Evolutionary conservation across 257 asterid species (phyloP), one percentile per base, ranked within the genome.

Genomic region (Rhazya stricta): DNA sequence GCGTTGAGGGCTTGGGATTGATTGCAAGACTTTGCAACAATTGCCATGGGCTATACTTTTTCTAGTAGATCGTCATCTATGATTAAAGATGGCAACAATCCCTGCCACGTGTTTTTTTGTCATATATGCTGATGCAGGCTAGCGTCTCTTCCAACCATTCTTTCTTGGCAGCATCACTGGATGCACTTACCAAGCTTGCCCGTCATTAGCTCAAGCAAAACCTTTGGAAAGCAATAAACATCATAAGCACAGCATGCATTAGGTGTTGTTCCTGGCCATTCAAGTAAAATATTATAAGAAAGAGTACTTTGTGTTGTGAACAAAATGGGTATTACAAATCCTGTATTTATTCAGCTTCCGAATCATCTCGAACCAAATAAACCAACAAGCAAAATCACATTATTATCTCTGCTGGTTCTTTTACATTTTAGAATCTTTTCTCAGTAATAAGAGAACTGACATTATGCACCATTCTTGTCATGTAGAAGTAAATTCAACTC

Each of bases 31-130:
- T 91, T 81, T 0, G 99, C 98, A 1, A 95, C 92, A 18, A 95
- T 85, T 0, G 99, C 98, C 98, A 95, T 91, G 56, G 99, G 98
- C 99, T 97, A 95, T 42, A 91, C 99, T 85, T 92, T 98, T 84
- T 95, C 99, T 2, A 95, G 83, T 29, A 95, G 90, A 77, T 95
- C 99, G 75, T 95, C 99, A 13, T 92, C 94, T 71, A 95, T 84
- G 61, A 95, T 84, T 70, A 95, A 75, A 2, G 98, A 89, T 1
- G 96, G 96, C 99, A 27, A 95, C 81, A 15, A 95, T 95, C 83
- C 84, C 91, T 61, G 97, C 88, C 74, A 95, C 94, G 13, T 86
- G 90, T n/a, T 67, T 95, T 98, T 82, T 92, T 95, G 81, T 95
- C 97, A 69, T 92, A 87, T 70, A 91, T 90, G 54, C 90, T 90